Evolutionary conservation across 164 flowering plant genomes (phyloP), one percentile per base, ranked within the genome.

Genomic region (Annona cherimola): DNA sequence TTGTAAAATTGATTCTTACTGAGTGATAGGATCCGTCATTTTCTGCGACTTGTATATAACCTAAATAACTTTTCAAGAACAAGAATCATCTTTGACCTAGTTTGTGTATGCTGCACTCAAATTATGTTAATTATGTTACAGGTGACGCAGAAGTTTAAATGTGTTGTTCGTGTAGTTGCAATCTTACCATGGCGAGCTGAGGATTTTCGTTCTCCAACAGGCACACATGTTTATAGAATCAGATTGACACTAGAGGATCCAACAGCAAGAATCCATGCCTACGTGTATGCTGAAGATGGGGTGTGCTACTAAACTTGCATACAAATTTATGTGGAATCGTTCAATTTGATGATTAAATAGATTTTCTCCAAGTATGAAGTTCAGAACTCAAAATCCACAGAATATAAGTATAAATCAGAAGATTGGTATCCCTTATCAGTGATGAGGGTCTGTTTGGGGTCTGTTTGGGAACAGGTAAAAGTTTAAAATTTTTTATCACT

Each of bases 241-340:
- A 83, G 90, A 76, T 80, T 92, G 68, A 89, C 94, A 59, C 74
- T 94, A 40, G 93, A 94, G 79, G 96, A 92, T 71, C 89, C 96
- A 44, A 94, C 98, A 70, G 93, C 93, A 0, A 84, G 97, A 81
- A 82, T 94, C 19, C 92, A 87, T 76, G 92, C 96, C 57, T 84
- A 65, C 69, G 42, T 89, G 41, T 86, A 74, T 78, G 88, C 74
- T 43, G 88, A 92, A 72, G 93, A 94, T 80, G 98, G 87, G 90
- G 97, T 90, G 83, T 76, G 81, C 39, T 66, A 40, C 61, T 50
- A 5, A 26, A 26, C 35, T 26, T 26, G 35, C 35, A 26, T 26
- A 26, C 35, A 26, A 26, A 26, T 26, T 26, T 26, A 26, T 26
- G 35, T 26, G 35, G 35, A 26, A 26, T 26, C 35, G 35, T 26